phyloP scores from a whole-genome alignment of 352 stramenopile species.

The Phytophthora parvispora region DNA sequence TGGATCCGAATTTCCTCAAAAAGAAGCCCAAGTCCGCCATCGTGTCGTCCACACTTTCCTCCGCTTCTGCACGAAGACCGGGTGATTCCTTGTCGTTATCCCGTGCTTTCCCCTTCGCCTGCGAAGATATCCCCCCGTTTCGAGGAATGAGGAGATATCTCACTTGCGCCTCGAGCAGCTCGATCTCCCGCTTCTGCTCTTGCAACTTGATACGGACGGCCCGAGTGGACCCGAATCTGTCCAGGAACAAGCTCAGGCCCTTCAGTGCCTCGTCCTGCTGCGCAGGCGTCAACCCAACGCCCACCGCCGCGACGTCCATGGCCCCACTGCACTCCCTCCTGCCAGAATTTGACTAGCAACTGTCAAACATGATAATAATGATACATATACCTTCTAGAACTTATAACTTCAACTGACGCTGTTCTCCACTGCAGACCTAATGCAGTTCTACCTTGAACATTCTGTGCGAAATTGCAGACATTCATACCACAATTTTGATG shows the following conservation, averaged over 20 bases:
- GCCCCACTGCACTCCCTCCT: not conserved
- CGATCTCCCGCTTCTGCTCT: not conserved
- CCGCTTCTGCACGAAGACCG: not conserved
- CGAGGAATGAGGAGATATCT: not conserved
- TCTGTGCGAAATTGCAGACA: no score
- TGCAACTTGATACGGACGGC: not conserved
- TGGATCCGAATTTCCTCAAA: not conserved
- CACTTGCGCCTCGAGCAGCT: not conserved
- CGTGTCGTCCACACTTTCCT: not conserved
- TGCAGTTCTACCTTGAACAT: no score
- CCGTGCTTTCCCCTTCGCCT: not conserved
- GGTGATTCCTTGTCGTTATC: not conserved
- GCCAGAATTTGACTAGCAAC: not conserved
- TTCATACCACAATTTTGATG: no score
- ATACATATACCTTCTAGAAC: not conserved
- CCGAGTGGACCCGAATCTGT: slow-evolving; percentile 2
- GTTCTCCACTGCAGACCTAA: no score
- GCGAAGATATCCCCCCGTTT: not conserved
- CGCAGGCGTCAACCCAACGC: not conserved
- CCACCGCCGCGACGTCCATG: slow-evolving; percentile 13
- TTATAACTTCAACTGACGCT: no score
- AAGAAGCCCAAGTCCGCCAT: not conserved
- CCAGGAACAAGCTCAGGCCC: slow-evolving; percentile 4
- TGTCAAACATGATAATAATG: not conserved
- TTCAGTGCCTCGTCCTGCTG: slow-evolving; percentile 7